Percentiles rank a stretch among this genome's conserved stretches.
Conservation (phyloP, 306 rosid genomes). For the Castanea crenata region DNA sequence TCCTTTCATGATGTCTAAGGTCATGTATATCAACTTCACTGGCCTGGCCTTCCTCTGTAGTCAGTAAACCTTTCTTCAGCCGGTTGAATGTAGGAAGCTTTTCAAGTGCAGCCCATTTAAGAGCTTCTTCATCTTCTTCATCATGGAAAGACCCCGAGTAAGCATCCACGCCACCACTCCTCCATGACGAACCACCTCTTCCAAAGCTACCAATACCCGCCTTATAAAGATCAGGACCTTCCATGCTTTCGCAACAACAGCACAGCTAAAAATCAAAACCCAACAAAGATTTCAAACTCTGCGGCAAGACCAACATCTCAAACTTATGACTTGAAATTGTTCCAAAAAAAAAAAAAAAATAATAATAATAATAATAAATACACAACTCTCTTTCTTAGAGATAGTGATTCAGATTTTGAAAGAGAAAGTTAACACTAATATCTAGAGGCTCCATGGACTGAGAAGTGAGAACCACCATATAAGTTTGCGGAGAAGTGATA, state of each 20-base stretch:
- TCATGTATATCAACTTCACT: slow-evolving; percentile 10
- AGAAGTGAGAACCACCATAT: no score
- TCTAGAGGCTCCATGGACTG: no score
- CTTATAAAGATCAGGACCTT: neutral
- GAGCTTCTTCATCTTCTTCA: slow-evolving; percentile 37
- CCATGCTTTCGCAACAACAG: neutral
- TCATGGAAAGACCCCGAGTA: slow-evolving; percentile 15
- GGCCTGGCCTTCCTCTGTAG: slow-evolving; percentile 6
- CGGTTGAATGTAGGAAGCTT: slow-evolving; percentile 34
- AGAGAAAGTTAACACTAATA: no score
- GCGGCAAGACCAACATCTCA: neutral
- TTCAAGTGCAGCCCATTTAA: slow-evolving; percentile 42
- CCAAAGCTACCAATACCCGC: slow-evolving; percentile 8
- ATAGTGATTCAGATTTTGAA: no score
- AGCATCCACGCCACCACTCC: slow-evolving; percentile 4
- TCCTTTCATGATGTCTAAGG: slow-evolving; percentile 26
- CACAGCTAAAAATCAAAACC: slow-evolving; percentile 4
- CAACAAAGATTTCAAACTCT: neutral
- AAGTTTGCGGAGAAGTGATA: no score
- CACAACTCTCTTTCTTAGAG: neutral
- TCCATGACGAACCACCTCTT: slow-evolving; percentile 16
- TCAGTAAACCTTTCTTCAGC: slow-evolving; percentile 32
- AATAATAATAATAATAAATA: no score
- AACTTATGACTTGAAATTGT: neutral
- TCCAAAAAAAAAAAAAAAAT: no score